Conservation (phyloP, 2,329 filamentous ascomycete species). For the Diaporthe caulivora region DNA sequence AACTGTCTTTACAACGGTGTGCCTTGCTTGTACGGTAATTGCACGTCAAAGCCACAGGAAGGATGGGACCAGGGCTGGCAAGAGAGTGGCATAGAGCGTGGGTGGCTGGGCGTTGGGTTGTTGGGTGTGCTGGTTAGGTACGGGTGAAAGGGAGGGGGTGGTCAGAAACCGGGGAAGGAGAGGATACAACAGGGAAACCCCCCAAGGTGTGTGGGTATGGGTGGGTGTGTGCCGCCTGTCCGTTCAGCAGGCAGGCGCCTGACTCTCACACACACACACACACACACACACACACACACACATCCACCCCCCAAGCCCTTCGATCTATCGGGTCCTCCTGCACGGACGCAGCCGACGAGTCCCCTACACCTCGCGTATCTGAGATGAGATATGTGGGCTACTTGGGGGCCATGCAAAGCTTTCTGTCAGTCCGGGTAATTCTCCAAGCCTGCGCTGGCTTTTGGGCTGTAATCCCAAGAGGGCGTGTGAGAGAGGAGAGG, state of each 20-base stretch:
- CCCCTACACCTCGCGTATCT: conserved; percentile 30
- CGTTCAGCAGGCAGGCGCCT: no score
- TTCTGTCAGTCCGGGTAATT: not conserved
- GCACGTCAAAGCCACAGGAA: conserved; percentile 23
- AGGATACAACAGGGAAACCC: not conserved
- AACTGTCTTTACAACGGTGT: conserved; percentile 6
- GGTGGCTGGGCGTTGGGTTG: not conserved
- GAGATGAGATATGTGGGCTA: conserved; percentile 17
- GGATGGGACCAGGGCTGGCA: not conserved
- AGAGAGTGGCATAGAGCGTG: not conserved
- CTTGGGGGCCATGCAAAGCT: conserved; percentile 17
- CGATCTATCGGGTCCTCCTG: conserved; percentile 18
- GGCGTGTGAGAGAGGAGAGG: not conserved
- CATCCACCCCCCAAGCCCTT: not conserved
- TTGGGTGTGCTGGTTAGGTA: not conserved
- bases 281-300: not conserved
- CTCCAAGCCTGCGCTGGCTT: not conserved
- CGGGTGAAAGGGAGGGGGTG: not conserved
- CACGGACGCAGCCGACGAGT: conserved; percentile 25
- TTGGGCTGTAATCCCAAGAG: not conserved
- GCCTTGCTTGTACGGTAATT: conserved; percentile 27
- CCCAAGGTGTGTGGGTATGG: not conserved
- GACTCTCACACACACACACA: not conserved
- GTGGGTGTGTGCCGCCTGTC: no score
- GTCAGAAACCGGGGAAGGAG: conserved; percentile 17